Conservation (phyloP, 768 basidiomycete genomes). For the Saitozyma sp. region DNA sequence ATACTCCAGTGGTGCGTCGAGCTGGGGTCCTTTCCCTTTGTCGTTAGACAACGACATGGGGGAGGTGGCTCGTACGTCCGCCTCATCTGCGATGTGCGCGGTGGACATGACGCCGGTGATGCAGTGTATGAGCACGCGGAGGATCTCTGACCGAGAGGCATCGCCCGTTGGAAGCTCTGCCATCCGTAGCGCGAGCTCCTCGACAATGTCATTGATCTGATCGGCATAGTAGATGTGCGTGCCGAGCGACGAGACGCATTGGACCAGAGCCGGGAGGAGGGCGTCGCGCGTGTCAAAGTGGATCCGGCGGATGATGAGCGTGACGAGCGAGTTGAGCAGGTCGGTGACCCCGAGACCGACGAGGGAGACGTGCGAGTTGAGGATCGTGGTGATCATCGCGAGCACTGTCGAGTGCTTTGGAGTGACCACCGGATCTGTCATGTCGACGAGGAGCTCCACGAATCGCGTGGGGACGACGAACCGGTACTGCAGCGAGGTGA, state of each 20-base stretch:
- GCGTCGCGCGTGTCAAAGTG: constrained; percentile 64
- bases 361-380: constrained; percentile 71
- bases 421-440: constrained; percentile 42
- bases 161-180: constrained; percentile 61
- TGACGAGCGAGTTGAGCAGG: constrained; percentile 74
- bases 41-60: constrained; percentile 4
- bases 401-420: constrained; percentile 62
- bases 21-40: constrained; percentile 33
- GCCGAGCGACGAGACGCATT: constrained; percentile 78
- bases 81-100: constrained; percentile 31
- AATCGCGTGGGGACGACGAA: constrained; percentile 83
- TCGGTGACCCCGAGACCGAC: constrained; percentile 90
- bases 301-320: constrained; percentile 70
- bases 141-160: constrained; percentile 35
- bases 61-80: constrained; percentile 2
- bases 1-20: constrained; percentile 19
- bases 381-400: constrained; percentile 75
- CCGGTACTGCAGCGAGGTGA: constrained; percentile 90
- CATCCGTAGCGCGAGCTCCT: constrained; percentile 75
- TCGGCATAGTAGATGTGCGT: constrained; percentile 93
- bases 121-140: constrained; percentile 36
- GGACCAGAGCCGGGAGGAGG: constrained; percentile 67
- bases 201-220: constrained; percentile 88
- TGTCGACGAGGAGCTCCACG: constrained; percentile 70
- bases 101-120: constrained; percentile 38